phyloP scores from a whole-genome alignment of 805 yeast genomes.

The Metschnikowia orientalis region DNA sequence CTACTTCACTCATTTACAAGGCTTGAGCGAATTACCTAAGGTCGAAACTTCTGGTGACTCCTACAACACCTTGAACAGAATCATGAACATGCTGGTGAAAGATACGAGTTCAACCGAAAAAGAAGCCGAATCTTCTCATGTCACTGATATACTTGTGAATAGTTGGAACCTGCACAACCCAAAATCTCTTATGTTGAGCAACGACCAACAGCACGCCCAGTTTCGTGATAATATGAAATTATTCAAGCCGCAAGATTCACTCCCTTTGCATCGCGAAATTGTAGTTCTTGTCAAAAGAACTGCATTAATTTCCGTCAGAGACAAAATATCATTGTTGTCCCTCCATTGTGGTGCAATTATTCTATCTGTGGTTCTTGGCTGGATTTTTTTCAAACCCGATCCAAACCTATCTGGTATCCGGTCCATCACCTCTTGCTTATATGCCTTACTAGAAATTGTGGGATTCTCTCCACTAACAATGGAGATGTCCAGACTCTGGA shows the following conservation, averaged over 20 bases:
- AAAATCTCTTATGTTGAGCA: conserved; percentile 2
- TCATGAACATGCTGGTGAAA: conserved; percentile 19
- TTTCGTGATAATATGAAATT: conserved; percentile 18
- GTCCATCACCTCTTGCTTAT: conserved; percentile 41
- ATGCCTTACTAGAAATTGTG: conserved; percentile 35
- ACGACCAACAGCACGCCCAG: conserved; percentile 14
- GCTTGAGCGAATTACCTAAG: conserved; percentile 9
- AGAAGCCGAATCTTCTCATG: conserved; percentile 11
- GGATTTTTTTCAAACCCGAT: conserved; percentile 69
- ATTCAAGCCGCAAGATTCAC: conserved; percentile 19
- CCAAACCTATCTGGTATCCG: conserved; percentile 60
- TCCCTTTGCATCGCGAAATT: conserved; percentile 29
- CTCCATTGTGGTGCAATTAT: conserved; percentile 39
- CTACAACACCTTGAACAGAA: conserved; percentile 12
- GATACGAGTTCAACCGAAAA: conserved; percentile 12
- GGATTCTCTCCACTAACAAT: conserved; percentile 39
- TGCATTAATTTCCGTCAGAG: conserved; percentile 31
- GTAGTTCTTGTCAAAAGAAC: conserved; percentile 33
- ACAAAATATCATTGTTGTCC: conserved; percentile 29
- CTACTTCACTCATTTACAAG: conserved; percentile 39
- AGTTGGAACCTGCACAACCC: conserved; percentile 12
- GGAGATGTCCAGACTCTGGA: conserved; percentile 39
- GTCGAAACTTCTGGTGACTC: conserved; percentile 10
- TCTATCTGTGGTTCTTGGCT: conserved; percentile 63
- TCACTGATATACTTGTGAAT: conserved; percentile 11